These are phyloP conservation scores for Firmiana major DNA, from an alignment of 345 rosid genomes.

Conservation along the genomic window DNA sequence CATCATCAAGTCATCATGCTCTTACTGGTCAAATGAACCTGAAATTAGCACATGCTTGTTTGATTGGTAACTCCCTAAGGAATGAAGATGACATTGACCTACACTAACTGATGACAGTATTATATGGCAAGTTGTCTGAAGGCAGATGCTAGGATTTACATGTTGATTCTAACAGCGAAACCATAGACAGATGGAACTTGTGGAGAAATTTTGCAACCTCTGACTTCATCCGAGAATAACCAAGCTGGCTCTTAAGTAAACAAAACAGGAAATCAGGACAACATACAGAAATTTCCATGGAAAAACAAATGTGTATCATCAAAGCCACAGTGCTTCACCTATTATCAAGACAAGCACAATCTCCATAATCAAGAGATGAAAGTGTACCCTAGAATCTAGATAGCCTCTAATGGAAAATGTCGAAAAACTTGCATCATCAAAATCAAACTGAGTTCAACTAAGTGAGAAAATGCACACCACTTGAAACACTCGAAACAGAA, in stretches of 20 bases:
- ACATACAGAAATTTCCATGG: neutral
- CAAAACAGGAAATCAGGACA: neutral
- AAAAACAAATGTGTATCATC: neutral
- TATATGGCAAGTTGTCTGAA: neutral
- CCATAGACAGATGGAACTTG: neutral
- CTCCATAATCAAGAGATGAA: constrained; percentile 5
- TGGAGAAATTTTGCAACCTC: neutral
- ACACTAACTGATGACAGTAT: neutral
- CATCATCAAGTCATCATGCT: neutral
- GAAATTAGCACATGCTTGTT: neutral
- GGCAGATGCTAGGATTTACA: neutral
- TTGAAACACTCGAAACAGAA: neutral
- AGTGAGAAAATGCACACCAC: constrained; percentile 1
- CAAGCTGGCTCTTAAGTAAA: neutral
- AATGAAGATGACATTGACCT: neutral
- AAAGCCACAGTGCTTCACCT: neutral
- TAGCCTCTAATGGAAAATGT: neutral
- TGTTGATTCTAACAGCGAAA: neutral
- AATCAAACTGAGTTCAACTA: neutral
- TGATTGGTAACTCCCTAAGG: neutral
- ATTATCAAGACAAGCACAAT: neutral
- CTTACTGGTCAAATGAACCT: neutral
- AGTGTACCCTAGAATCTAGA: neutral
- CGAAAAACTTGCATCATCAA: neutral
- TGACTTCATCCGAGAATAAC: neutral